A percentile compares a stretch with the other conserved stretches of the same genome.
Conservation (phyloP, 1,284 basidiomycete species). For the Phylloporus sp. region DNA sequence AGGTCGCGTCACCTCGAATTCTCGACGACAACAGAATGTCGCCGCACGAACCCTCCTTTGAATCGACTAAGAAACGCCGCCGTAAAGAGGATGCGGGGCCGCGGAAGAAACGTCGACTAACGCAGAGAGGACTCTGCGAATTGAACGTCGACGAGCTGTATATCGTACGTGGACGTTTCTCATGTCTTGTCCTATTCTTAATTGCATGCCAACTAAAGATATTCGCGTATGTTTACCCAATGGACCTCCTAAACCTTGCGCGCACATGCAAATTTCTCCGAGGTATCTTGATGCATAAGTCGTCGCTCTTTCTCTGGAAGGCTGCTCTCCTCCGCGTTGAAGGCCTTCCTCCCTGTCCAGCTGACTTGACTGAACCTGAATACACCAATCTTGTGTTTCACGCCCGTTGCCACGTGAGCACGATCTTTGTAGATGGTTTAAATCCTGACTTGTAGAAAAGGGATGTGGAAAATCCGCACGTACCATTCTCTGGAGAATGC, state of each 20-base stretch:
- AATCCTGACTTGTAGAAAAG: not conserved
- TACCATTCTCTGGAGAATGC: not conserved
- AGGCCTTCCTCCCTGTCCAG: constrained; percentile 36
- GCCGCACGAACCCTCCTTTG: not conserved
- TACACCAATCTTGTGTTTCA: constrained; percentile 38
- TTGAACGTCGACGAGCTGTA: constrained; percentile 33
- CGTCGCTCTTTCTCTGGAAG: constrained; percentile 36
- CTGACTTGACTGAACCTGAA: constrained; percentile 42
- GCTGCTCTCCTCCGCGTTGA: constrained; percentile 25
- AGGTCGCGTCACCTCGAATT: not conserved
- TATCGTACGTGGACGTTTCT: constrained; percentile 15
- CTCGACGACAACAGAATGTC: not conserved
- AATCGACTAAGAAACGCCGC: not conserved
- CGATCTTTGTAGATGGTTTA: not conserved
- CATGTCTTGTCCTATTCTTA: not conserved
- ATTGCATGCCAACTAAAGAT: constrained; percentile 27
- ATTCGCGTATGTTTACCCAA: constrained; percentile 28
- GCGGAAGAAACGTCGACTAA: constrained; percentile 19
- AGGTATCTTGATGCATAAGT: constrained; percentile 33
- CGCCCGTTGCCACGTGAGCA: constrained; percentile 20
- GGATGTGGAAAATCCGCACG: constrained; percentile 2
- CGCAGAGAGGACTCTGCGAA: constrained; percentile 19
- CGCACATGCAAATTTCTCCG: constrained; percentile 38
- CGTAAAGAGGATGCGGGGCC: not conserved
- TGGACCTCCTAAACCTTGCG: constrained; percentile 39